phyloP scores from a whole-genome alignment of 768 basidiomycete species.

The Suillus brevipes region DNA sequence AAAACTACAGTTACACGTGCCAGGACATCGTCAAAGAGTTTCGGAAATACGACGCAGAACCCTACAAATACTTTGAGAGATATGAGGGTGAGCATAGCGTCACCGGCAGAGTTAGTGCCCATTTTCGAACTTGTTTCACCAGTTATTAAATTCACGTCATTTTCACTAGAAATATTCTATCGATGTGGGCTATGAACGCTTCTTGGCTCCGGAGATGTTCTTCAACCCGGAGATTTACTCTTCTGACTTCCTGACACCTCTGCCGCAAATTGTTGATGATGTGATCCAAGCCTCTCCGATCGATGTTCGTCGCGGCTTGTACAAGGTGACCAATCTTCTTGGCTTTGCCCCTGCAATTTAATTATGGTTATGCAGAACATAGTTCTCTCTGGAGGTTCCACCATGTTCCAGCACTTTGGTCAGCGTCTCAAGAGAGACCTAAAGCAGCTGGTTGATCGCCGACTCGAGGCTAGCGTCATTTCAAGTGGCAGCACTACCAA shows the following conservation, averaged over 20 bases:
- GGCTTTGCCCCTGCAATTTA: not conserved
- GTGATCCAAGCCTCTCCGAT: conserved; percentile 97
- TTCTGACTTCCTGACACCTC: conserved; percentile 94
- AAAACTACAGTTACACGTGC: conserved; percentile 97
- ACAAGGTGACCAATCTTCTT: conserved; percentile 62
- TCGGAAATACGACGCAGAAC: conserved; percentile 95
- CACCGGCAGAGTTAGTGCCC: conserved; percentile 73
- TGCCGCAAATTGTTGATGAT: conserved; percentile 93
- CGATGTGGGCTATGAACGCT: conserved; percentile 97
- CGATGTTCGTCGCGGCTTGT: conserved; percentile 93
- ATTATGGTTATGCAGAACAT: conserved; percentile 68
- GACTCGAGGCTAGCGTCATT: conserved; percentile 75
- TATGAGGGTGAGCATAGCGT: conserved; percentile 93
- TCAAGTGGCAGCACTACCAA: conserved; percentile 75
- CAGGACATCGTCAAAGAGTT: conserved; percentile 99
- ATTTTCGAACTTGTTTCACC: not conserved
- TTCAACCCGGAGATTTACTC: conserved; percentile 99
- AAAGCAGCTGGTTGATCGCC: conserved; percentile 89
- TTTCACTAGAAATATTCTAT: conserved; percentile 78
- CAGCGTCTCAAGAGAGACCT: conserved; percentile 93
- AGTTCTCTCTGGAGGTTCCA: conserved; percentile 94
- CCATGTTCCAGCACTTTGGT: conserved; percentile 99
- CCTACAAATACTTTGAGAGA: conserved; percentile 91
- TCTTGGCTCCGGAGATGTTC: conserved; percentile 98
- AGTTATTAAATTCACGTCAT: not conserved